Percentiles rank a stretch among this genome's conserved stretches.
These are phyloP conservation scores for Cylindrodendrum hubeiense DNA, from an alignment of 2,329 filamentous ascomycete species.

Conservation along the genomic window DNA sequence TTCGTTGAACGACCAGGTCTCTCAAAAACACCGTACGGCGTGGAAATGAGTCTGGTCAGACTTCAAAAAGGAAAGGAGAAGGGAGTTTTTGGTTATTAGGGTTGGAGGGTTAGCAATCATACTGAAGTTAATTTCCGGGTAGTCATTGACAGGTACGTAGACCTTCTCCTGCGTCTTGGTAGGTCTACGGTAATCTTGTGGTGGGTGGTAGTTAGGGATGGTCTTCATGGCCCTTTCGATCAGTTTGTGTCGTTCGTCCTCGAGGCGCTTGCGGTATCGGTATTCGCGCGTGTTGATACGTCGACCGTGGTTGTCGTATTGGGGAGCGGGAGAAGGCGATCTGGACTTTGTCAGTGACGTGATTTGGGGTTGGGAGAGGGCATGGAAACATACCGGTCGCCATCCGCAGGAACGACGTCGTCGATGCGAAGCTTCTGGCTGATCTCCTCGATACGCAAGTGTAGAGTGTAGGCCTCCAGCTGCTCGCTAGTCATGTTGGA, in stretches of 20 bases:
- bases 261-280: constrained; percentile 96
- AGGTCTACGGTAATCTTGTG: constrained; percentile 96
- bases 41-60: constrained; percentile 57
- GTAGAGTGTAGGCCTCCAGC: constrained; percentile 95
- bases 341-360: constrained; percentile 59
- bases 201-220: constrained; percentile 99
- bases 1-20: constrained; percentile 51
- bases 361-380: background rate
- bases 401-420: constrained; percentile 97
- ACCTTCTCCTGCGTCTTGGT: constrained; percentile 99
- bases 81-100: constrained; percentile 68
- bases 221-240: constrained; percentile 99
- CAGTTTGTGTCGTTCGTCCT: constrained; percentile 98
- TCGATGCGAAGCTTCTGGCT: constrained; percentile 99
- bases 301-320: constrained; percentile 99
- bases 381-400: constrained; percentile 79
- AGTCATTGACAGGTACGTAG: constrained; percentile 99
- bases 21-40: constrained; percentile 48
- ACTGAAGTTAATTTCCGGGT: constrained; percentile 99
- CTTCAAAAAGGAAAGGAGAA: constrained; percentile 56
- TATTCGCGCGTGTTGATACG: constrained; percentile 99
- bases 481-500: constrained; percentile 99
- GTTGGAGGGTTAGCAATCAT: constrained; percentile 99
- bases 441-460: constrained; percentile 98
- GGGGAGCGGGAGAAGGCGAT: constrained; percentile 93